Evolutionary conservation across 805 yeast species (phyloP).

Genomic region (Wickerhamiella bombiphila): DNA sequence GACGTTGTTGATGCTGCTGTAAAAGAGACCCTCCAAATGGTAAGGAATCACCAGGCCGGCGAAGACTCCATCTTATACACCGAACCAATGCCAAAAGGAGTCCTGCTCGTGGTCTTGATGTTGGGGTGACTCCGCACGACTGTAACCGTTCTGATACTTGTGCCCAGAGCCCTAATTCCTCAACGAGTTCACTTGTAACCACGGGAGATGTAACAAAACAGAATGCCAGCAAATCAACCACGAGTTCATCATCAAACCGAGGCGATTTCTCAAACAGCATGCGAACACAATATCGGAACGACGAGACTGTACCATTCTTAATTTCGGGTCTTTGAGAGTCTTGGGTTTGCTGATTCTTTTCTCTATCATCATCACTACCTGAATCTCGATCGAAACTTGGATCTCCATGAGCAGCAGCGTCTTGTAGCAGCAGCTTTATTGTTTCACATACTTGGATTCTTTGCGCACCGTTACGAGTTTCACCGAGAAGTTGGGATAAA

Average conservation of each 20-base stretch:
- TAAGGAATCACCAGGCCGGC: too few relatives aligned
- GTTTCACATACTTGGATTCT: constrained; percentile 64
- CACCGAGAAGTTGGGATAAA: too few relatives aligned
- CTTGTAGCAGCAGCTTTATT: constrained; percentile 52
- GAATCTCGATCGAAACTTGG: too few relatives aligned
- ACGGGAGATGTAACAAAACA: not conserved
- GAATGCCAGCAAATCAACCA: not conserved
- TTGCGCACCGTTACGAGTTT: too few relatives aligned
- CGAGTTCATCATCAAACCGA: not conserved
- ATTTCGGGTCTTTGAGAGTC: too few relatives aligned
- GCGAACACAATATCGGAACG: constrained; percentile 27
- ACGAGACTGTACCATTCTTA: too few relatives aligned
- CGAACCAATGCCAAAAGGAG: not conserved
- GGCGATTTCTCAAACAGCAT: constrained; percentile 25
- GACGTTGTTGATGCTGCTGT: constrained; percentile 1
- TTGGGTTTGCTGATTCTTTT: too few relatives aligned
- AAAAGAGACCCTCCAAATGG: too few relatives aligned
- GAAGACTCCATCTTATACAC: not conserved
- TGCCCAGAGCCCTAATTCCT: not conserved
- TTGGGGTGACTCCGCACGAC: too few relatives aligned
- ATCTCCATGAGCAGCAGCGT: constrained; percentile 44
- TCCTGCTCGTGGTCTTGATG: too few relatives aligned
- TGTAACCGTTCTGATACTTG: not conserved
- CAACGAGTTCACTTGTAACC: not conserved
- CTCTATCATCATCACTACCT: too few relatives aligned